Evolutionary conservation across 202 grass and related monocot species (phyloP), one percentile per base, ranked within the genome.

Genomic region (Saccharum hybrid): DNA sequence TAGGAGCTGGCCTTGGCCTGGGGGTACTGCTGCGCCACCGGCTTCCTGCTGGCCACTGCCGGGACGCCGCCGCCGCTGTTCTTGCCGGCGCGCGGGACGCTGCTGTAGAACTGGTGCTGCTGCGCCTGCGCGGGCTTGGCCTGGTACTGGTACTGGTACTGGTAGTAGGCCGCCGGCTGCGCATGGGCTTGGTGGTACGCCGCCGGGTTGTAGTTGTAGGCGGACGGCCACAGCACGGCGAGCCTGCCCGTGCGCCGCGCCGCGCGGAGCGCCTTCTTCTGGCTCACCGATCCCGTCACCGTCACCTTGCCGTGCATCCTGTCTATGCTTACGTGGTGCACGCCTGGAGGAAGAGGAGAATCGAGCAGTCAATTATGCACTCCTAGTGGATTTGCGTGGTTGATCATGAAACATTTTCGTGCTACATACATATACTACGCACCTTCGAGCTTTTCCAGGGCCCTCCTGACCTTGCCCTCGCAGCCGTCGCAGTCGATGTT

Each of bases 401-500:
- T 54, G 49, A 56, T 19, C 51, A 19, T 33, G 30, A 31, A 41
- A 60, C 18, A 9, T 23, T 23, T 19, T 23, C 18, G 9, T 71
- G 18, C 5, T 67, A 41, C 42, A 9, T 11, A 33, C 4, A 7
- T 69, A 52, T 37, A 37, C n/a, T 5, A 56, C 59, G 22, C 4
- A 94, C 92, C 94, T 88, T 70, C 15, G 34, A 94, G 76, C 40
- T 75, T 94, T 2, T 78, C 23, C 30, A 97, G 84, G 22, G 92
- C 66, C 19, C 86, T 97, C 40, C 72, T 90, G 72, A 97, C 83
- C 41, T 92, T 97, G 68, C 41, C 86, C 72, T 91, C 92, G 72
- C 94, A 97, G 26, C 92, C 94, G 42, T 83, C 71, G 69, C 94
- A 97, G 86, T 94, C 92, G 43, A 94, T 87, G 74, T 85, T 90